Percentiles rank a stretch among this genome's conserved stretches.
These are phyloP conservation scores for Amylocarpus encephaloides DNA, from an alignment of 2,329 filamentous ascomycete species.

Conservation along the genomic window DNA sequence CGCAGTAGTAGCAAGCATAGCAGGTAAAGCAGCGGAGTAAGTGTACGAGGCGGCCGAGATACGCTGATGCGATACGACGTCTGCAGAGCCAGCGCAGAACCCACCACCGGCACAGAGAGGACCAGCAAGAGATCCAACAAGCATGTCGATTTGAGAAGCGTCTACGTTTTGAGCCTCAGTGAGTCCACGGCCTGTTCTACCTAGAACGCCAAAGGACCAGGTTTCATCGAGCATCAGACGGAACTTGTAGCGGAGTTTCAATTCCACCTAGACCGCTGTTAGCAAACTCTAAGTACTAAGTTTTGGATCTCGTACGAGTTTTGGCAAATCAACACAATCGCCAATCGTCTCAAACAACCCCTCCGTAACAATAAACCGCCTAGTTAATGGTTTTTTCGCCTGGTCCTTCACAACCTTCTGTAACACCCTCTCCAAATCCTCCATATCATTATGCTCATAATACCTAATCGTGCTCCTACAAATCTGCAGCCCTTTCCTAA, in stretches of 20 bases:
- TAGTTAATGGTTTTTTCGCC: slow-evolving; percentile 72
- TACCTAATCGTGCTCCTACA: slow-evolving; percentile 85
- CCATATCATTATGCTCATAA: slow-evolving; percentile 96
- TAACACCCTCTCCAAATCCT: slow-evolving; percentile 81
- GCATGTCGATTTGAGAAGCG: slow-evolving; percentile 90
- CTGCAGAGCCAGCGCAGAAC: slow-evolving; percentile 86
- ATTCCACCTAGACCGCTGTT: slow-evolving; percentile 56
- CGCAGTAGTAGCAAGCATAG: slow-evolving; percentile 89
- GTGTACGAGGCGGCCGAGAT: slow-evolving; percentile 90
- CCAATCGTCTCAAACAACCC: slow-evolving; percentile 88
- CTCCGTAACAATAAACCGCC: slow-evolving; percentile 93
- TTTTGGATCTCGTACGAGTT: slow-evolving; percentile 53
- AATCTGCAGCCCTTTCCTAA: slow-evolving; percentile 90
- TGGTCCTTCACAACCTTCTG: slow-evolving; percentile 83
- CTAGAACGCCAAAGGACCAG: slow-evolving; percentile 92
- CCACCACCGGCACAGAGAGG: slow-evolving; percentile 88
- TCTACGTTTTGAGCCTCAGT: slow-evolving; percentile 98
- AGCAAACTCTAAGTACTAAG: slow-evolving; percentile 1
- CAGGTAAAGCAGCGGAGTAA: slow-evolving; percentile 89
- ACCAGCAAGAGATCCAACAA: slow-evolving; percentile 85
- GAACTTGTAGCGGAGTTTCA: slow-evolving; percentile 97
- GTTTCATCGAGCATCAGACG: slow-evolving; percentile 96
- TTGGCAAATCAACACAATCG: slow-evolving; percentile 77
- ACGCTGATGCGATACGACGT: slow-evolving; percentile 93
- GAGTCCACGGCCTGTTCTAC: slow-evolving; percentile 81